These are phyloP conservation scores for Berkeleyomyces basicola DNA, from an alignment of 2,329 filamentous ascomycete genomes.

Conservation along the genomic window DNA sequence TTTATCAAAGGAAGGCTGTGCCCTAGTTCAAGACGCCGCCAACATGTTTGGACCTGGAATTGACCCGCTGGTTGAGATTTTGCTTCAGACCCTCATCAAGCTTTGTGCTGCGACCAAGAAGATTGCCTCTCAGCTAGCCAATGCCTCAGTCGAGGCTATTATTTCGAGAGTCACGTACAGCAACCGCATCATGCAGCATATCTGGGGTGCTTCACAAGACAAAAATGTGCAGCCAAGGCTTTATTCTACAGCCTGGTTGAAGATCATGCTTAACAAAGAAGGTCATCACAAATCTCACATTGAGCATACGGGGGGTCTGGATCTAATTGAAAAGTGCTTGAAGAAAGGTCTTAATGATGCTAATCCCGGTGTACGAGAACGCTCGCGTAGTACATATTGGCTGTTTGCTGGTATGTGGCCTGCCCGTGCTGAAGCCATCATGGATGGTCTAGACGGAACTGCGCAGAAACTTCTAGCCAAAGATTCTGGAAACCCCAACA, in stretches of 20 bases:
- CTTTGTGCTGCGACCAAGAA: constrained; percentile 83
- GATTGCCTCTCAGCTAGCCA: constrained; percentile 72
- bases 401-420: constrained; percentile 63
- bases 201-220: constrained; percentile 69
- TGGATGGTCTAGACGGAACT: constrained; percentile 60
- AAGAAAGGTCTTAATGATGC: constrained; percentile 78
- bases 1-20: constrained; percentile 72
- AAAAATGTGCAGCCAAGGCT: constrained; percentile 81
- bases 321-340: constrained; percentile 72
- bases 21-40: constrained; percentile 70
- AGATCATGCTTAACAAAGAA: constrained; percentile 64
- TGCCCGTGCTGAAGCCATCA: constrained; percentile 57
- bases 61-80: constrained; percentile 76
- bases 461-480: constrained; percentile 68
- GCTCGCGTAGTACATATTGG: constrained; percentile 78
- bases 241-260: constrained; percentile 69
- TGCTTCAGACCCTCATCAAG: constrained; percentile 81
- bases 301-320: constrained; percentile 70
- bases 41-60: constrained; percentile 58
- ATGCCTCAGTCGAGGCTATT: constrained; percentile 63
- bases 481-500: constrained; percentile 66
- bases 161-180: constrained; percentile 68
- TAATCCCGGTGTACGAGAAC: constrained; percentile 78
- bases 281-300: constrained; percentile 62
- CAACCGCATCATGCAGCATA: constrained; percentile 66